phyloP scores from a whole-genome alignment of 345 rosid species.

The Citrus hindsii region DNA sequence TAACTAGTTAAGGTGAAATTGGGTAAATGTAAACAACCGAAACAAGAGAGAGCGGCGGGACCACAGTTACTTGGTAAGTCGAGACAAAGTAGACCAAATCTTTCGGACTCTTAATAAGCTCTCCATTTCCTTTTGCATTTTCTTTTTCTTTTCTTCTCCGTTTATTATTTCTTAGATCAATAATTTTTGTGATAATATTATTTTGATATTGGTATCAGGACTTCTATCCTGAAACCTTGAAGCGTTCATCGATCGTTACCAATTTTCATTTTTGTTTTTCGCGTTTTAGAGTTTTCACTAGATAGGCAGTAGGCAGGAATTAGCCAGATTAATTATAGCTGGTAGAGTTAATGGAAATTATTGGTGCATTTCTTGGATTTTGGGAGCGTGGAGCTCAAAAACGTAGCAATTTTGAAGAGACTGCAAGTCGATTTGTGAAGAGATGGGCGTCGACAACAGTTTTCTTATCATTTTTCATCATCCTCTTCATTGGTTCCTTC shows the following conservation, averaged over 20 bases:
- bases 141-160: too few species aligned
- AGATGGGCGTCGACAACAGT: slow-evolving; percentile 27
- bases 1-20: not conserved
- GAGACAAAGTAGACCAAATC: slow-evolving; percentile 1
- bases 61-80: not conserved
- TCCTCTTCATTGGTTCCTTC: slow-evolving; percentile 29
- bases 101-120: not conserved
- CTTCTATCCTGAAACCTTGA: too few species aligned
- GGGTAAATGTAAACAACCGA: not conserved
- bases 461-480: slow-evolving; percentile 24
- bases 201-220: too few species aligned
- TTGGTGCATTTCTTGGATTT: not conserved
- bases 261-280: too few species aligned
- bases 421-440: slow-evolving; percentile 8
- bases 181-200: too few species aligned
- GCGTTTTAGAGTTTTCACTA: too few species aligned
- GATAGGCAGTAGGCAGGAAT: too few species aligned
- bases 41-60: not conserved
- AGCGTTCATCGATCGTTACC: too few species aligned
- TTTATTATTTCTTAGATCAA: too few species aligned
- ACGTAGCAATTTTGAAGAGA: not conserved
- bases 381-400: not conserved
- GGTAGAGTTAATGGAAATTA: not conserved
- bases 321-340: too few species aligned
- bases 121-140: not conserved